Conservation (phyloP, 805 yeast species). For the Wickerhamiella cacticola region DNA sequence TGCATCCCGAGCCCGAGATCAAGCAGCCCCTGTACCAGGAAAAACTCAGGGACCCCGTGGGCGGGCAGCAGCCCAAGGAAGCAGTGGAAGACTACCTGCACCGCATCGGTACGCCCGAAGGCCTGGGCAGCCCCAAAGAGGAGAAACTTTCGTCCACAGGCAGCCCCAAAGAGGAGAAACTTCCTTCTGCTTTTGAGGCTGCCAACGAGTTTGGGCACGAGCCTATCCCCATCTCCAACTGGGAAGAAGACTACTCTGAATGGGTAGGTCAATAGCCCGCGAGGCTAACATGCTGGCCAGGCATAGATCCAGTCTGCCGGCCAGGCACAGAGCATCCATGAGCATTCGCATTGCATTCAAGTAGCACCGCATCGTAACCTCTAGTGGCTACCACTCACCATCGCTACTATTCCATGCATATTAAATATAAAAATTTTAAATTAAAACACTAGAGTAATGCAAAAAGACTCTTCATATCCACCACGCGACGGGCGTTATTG, state of each 20-base stretch:
- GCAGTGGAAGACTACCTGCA: constrained; percentile 21
- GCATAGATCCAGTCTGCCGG: too few species aligned
- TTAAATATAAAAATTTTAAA: neutral
- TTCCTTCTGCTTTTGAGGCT: constrained; percentile 15
- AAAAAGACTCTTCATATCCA: constrained; percentile 73
- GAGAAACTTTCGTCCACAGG: neutral
- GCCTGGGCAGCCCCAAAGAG: neutral
- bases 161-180: neutral
- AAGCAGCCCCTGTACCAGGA: constrained; percentile 12
- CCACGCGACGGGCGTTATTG: constrained; percentile 81
- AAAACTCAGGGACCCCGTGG: constrained; percentile 8
- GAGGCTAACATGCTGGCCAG: too few species aligned
- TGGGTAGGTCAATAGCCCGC: constrained; percentile 4
- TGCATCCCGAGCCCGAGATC: constrained; percentile 13
- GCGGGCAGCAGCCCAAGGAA: constrained; percentile 17
- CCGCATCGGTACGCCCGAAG: constrained; percentile 13
- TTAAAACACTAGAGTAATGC: too few species aligned
- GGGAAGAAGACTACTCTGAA: constrained; percentile 21
- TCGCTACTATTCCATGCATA: too few species aligned
- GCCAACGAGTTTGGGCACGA: constrained; percentile 16
- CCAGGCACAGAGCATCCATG: too few species aligned
- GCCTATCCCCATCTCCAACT: constrained; percentile 14
- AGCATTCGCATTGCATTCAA: too few species aligned
- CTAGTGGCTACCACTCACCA: too few species aligned
- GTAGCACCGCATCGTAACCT: too few species aligned